These are phyloP conservation scores for Croton laevigatus DNA, from an alignment of 441 rosid genomes.

Conservation along the genomic window DNA sequence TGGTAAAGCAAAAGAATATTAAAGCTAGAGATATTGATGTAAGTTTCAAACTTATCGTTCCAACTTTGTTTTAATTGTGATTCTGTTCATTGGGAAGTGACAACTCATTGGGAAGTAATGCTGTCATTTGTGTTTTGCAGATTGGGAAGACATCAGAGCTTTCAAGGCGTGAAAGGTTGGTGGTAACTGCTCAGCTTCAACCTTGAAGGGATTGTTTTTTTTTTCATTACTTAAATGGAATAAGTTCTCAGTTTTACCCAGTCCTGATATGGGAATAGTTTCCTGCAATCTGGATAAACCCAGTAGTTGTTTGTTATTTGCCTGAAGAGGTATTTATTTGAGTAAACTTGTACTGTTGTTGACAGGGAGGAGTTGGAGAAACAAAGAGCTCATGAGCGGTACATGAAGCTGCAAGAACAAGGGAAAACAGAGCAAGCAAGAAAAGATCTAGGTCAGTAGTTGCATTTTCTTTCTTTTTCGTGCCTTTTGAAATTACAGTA, in stretches of 20 bases:
- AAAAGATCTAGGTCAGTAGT: slow-evolving; percentile 73
- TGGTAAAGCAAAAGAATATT: slow-evolving; percentile 66
- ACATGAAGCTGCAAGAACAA: slow-evolving; percentile 95
- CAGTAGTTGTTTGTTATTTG: neutral
- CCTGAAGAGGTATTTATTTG: neutral
- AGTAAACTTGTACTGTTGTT: slow-evolving; percentile 7
- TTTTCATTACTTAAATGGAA: neutral
- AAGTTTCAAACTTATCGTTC: slow-evolving; percentile 28
- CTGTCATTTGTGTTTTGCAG: slow-evolving; percentile 31
- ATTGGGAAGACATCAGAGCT: slow-evolving; percentile 76
- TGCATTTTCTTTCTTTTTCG: neutral
- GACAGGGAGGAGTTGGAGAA: slow-evolving; percentile 93
- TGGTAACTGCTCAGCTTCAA: neutral
- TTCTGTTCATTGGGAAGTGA: neutral
- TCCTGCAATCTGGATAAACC: neutral
- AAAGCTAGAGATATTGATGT: slow-evolving; percentile 87
- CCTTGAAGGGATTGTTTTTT: neutral
- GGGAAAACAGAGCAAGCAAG: slow-evolving; percentile 92
- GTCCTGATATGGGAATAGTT: neutral
- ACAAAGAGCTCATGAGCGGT: slow-evolving; percentile 87
- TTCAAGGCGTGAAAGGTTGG: slow-evolving; percentile 95
- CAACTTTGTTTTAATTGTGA: neutral
- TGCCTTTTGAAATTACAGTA: neutral
- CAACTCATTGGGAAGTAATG: neutral
- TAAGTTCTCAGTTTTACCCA: neutral